A percentile compares a stretch with the other conserved stretches of the same genome.
Evolutionary conservation across 2,329 filamentous ascomycete genomes (phyloP).

Genomic region (Fusarium napiforme): DNA sequence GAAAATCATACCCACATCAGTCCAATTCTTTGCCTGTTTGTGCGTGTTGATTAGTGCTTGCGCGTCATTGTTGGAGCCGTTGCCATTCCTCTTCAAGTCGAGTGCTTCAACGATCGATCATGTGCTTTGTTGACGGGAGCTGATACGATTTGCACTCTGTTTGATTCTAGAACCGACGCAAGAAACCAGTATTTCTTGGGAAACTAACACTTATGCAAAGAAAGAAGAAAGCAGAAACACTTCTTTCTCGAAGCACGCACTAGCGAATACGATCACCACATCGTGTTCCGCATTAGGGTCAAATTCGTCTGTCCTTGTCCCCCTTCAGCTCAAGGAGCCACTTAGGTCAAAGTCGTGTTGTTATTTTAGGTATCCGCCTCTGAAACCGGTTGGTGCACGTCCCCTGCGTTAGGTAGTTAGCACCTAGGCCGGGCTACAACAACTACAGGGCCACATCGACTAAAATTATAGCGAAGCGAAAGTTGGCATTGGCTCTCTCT

Average conservation of each 20-base stretch:
- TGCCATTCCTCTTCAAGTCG: not conserved
- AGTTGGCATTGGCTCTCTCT: conserved; percentile 16
- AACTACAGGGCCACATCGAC: conserved; percentile 17
- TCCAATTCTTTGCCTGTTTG: conserved; percentile 20
- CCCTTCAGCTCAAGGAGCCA: conserved; percentile 7
- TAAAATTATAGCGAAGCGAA: conserved; percentile 23
- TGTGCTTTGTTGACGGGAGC: conserved; percentile 23
- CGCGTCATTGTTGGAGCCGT: conserved; percentile 16
- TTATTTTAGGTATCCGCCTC: conserved; percentile 38
- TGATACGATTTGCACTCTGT: conserved; percentile 11
- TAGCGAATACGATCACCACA: conserved; percentile 43
- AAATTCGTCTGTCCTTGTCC: conserved; percentile 24
- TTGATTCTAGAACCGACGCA: conserved; percentile 7
- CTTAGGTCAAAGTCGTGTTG: conserved; percentile 25
- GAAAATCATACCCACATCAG: conserved; percentile 8
- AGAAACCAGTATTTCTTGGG: not conserved
- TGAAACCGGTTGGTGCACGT: conserved; percentile 38
- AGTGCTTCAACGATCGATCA: conserved; percentile 10
- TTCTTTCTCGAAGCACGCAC: conserved; percentile 17
- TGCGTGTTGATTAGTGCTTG: conserved; percentile 22
- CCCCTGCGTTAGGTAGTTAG: conserved; percentile 24
- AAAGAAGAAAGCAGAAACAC: conserved; percentile 23
- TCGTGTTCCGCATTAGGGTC: conserved; percentile 27
- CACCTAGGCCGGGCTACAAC: conserved; percentile 29
- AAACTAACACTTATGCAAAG: conserved; percentile 14